Conservation (phyloP, 495 filamentous ascomycete genomes). For the Sordaria brevicollis region DNA sequence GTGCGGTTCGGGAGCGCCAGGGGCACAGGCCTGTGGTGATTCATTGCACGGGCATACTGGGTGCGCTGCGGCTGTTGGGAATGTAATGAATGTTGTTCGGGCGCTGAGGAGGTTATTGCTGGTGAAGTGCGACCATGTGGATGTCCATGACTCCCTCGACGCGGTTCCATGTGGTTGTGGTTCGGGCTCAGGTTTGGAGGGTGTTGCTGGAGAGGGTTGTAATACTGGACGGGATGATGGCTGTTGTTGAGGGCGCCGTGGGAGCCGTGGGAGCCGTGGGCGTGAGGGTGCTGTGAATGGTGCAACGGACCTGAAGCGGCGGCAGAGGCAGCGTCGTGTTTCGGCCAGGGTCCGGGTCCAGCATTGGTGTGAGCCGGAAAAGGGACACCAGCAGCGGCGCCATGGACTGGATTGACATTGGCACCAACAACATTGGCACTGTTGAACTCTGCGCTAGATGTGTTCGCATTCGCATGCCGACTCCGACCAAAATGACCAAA, state of each 20-base stretch:
- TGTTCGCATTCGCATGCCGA: background rate
- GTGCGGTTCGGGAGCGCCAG: background rate
- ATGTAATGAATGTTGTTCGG: background rate
- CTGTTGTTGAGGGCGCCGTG: conserved; percentile 8
- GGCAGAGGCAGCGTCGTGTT: conserved; percentile 15
- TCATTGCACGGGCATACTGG: background rate
- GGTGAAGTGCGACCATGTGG: background rate
- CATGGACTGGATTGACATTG: conserved; percentile 3
- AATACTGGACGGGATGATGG: conserved; percentile 11
- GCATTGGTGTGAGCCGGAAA: background rate
- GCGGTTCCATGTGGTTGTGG: background rate
- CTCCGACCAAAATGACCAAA: background rate
- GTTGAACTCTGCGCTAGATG: background rate
- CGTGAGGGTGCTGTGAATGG: conserved; percentile 9
- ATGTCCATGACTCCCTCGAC: background rate
- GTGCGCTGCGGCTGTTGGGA: background rate
- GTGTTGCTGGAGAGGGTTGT: conserved; percentile 10
- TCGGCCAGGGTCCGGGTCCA: conserved; percentile 17
- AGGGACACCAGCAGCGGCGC: background rate
- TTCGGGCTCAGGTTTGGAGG: conserved; percentile 4
- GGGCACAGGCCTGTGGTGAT: background rate
- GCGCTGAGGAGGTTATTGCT: background rate
- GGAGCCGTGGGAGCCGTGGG: conserved; percentile 3
- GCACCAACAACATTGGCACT: background rate
- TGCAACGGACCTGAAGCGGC: conserved; percentile 11